Conservation (phyloP, 306 rosid genomes). For the Amphicarpaea edgeworthii region DNA sequence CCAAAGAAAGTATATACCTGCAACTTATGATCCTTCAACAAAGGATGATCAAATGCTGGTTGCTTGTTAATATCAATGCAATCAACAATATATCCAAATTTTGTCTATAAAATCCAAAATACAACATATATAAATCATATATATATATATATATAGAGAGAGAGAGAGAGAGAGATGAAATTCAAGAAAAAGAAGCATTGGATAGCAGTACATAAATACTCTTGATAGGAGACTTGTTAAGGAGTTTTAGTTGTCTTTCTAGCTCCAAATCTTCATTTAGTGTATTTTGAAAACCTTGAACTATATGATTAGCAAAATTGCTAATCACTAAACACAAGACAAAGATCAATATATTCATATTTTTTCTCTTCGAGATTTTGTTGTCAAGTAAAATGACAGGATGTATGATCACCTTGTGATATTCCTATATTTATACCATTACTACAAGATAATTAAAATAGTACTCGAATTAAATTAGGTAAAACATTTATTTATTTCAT, state of each 20-base stretch:
- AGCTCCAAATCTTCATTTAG: conserved; percentile 15
- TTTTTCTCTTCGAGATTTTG: background rate
- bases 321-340: background rate
- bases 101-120: background rate
- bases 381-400: background rate
- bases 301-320: background rate
- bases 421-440: background rate
- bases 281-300: background rate
- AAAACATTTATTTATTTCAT: no score
- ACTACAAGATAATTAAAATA: background rate
- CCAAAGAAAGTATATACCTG: background rate
- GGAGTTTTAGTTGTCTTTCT: conserved; percentile 13
- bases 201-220: conserved; percentile 43
- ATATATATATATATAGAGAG: no score
- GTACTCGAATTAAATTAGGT: no score
- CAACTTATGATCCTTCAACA: background rate
- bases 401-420: background rate
- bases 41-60: conserved; percentile 14
- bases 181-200: no score
- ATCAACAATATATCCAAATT: conserved; percentile 18
- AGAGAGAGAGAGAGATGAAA: no score
- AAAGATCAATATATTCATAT: background rate
- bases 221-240: conserved; percentile 34
- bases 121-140: background rate
- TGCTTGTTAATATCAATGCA: conserved; percentile 43